These are phyloP conservation scores for Bocquillonia castaneifolia DNA, from an alignment of 441 rosid species.

Conservation along the genomic window DNA sequence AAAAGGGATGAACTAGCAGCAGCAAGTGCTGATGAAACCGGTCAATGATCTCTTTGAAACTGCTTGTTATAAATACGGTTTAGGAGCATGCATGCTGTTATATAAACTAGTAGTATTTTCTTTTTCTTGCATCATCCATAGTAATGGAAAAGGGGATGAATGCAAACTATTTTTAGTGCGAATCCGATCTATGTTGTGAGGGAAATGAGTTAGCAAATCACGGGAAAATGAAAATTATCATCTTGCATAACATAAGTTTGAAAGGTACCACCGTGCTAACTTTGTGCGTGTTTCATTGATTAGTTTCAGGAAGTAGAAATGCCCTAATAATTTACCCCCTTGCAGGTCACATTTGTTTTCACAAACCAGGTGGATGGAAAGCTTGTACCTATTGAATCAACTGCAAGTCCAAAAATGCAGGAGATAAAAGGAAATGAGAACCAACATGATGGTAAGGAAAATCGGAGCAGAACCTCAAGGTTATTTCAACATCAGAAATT, in stretches of 20 bases:
- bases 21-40: too few species aligned
- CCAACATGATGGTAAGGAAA: conserved; percentile 27
- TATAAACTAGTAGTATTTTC: neutral
- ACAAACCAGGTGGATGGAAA: conserved; percentile 92
- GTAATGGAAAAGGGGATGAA: neutral
- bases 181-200: neutral
- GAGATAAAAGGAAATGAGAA: conserved; percentile 23
- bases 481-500: conserved; percentile 38
- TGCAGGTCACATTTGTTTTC: conserved; percentile 85
- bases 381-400: conserved; percentile 72
- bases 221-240: neutral
- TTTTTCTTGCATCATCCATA: neutral
- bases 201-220: neutral
- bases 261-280: neutral
- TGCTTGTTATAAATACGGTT: neutral
- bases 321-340: neutral
- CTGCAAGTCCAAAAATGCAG: conserved; percentile 31
- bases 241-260: neutral
- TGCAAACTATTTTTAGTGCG: neutral
- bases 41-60: conserved; percentile 5
- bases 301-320: neutral
- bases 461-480: conserved; percentile 29
- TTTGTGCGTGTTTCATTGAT: neutral
- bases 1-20: neutral
- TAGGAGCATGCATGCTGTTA: neutral